Evolutionary conservation across 768 basidiomycete species (phyloP), one percentile per base, ranked within the genome.

Genomic region (Auricularia auricula-judae): DNA sequence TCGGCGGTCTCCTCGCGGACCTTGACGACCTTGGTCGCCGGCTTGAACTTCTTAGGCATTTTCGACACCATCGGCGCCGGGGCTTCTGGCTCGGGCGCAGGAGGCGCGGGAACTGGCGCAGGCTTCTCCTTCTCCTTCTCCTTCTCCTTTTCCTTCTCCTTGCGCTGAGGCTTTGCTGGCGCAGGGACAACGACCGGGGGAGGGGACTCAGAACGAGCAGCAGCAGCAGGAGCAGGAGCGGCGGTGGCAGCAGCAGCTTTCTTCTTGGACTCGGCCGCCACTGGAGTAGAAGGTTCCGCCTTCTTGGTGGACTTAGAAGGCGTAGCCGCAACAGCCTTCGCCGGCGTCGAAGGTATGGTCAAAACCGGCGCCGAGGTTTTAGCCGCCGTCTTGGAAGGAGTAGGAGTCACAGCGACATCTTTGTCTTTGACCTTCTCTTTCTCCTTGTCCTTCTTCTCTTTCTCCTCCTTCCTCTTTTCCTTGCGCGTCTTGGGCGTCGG

Each of bases 11-110:
- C 64, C 47, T 47, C 62, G 3, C 18, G 43, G 35, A 36, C 23
- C 62, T 67, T 67, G 16, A 59, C 43, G 18, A 63, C 61, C 47
- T 65, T 65, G n/a, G 66, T 43, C 42, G 61, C 34, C 23, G 66
- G 66, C 62, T 65, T 67, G 69, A 78, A 88, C 74, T 92, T 92
- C 80, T 91, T 92, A 4, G 90, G 87, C 74, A 89, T 86, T 73
- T 86, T 91, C 29, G 90, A 91, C 47, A 90, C 77, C 39, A 92
- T 82, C 18, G 90, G 89, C 11, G 84, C 85, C 70, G 91, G 90
- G 3, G 78, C 70, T 3, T 74, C 71, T n/a, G 78, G 67, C 3
- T 36, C 62, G 62, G 70, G 71, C n/a, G 67, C 51, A 42, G 71
- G 62, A 3, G 66, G 56, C 10, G 69, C 23, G 1, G 66, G 68